Evolutionary conservation across 106 monocot species (phyloP), one percentile per base, ranked within the genome.

Genomic region (Chionographis japonica): DNA sequence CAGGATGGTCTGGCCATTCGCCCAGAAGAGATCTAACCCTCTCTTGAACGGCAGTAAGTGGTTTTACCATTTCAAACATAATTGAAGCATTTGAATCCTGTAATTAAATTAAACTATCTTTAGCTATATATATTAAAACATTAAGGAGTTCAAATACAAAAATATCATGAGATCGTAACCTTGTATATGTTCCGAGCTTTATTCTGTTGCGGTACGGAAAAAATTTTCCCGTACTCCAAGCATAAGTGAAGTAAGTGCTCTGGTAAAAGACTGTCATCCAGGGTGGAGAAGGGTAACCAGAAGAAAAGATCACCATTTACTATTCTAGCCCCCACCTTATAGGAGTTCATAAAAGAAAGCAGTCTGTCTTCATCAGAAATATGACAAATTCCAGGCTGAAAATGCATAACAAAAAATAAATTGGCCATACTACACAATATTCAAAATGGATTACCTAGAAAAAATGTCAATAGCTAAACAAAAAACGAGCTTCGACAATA

Each of bases 1-100:
- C 84, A 55, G 95, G 95, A 79, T 97, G 95, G 4, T 82, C 95
- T 0, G 86, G 78, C 89, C 89, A 97, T 11, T 92, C 89, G 50
- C 70, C 60, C 43, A 89, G 74, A 67, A 81, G 69, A 50, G 40
- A 66, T 50, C 40, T 71, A 71, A 84, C 78, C 70, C 67, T 72
- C 2, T 77, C 78, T 72, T 77, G 62, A 62, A 89, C 16, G 2
- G 57, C 53, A 69, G 38, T 62, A 15, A 97, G 58, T 63, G 86
- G 82, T 52, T 85, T 75, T 10, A 92, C 84, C 82, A 97, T 89
- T 66, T 78, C 74, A 54, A 68, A 79, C 62, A 89, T 65, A 8
- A 61, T 69, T 40, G 71, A 72, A 54, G 87, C 76, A 80, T 89
- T 86, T 74, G 88, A 55, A 58, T 97, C 92, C 90, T 94, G 73